Evolutionary conservation across 2,329 filamentous ascomycete genomes (phyloP).

Genomic region (Taxawa tesnikishii): DNA sequence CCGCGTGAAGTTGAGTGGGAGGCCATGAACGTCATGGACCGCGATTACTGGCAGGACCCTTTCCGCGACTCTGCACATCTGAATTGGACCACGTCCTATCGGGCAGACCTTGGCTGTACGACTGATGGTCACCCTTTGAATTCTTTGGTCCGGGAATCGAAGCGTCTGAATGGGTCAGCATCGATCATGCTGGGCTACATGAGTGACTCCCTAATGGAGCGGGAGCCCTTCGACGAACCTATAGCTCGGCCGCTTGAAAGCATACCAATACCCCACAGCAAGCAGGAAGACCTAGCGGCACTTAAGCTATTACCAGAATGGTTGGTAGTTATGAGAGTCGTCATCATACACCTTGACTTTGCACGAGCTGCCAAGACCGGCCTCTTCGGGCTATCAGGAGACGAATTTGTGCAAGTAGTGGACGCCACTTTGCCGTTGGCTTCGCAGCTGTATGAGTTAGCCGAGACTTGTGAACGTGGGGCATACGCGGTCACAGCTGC

Average conservation of each 20-base stretch:
- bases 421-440: constrained; percentile 3
- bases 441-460: constrained; percentile 1
- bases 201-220: neutral
- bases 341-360: constrained; percentile 6
- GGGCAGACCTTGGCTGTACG: neutral
- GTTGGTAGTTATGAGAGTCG: constrained; percentile 6
- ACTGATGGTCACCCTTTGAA: constrained; percentile 1
- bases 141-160: constrained; percentile 3
- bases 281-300: constrained; percentile 1
- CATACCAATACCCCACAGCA: neutral
- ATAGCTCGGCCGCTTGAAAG: neutral
- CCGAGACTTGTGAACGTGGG: constrained; percentile 3
- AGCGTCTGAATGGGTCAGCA: constrained; percentile 1
- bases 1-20: constrained; percentile 3
- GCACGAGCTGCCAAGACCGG: constrained; percentile 3
- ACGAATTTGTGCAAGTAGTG: constrained; percentile 8
- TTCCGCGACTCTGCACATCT: constrained; percentile 1
- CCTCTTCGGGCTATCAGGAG: constrained; percentile 8
- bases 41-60: constrained; percentile 1
- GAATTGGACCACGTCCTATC: constrained; percentile 1
- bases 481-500: constrained; percentile 1
- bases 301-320: constrained; percentile 4
- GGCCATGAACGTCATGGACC: constrained; percentile 1
- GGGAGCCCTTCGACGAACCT: constrained; percentile 1
- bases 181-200: constrained; percentile 3